Base-by-base conservation (phyloP, 768 basidiomycete species). In the Filobasidium floriforme region DNA sequence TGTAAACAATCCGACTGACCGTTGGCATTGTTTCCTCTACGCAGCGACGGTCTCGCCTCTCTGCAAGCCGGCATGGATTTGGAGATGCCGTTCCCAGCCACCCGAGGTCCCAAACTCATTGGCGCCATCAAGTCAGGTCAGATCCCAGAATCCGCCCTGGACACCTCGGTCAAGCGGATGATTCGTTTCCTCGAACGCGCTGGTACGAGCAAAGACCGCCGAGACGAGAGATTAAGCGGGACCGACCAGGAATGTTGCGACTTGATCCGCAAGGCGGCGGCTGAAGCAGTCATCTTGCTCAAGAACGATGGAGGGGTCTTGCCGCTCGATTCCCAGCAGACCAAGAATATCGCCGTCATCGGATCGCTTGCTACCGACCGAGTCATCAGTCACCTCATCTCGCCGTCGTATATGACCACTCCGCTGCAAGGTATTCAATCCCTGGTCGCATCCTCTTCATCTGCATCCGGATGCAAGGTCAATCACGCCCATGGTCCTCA, bases 231-330 rank as follows among this genome's bases (percentile, higher is more conserved):
- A 26, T 7, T 15, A 7, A 32, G 59, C 29, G 28, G 19, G 12
- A 37, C 11, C 10, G 28, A 41, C 41, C 19, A 24, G 18, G 59
- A 60, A 60, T 46, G 65, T 14, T 26, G 79, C 81, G 66, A 74
- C 86, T 3, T 88, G 61, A 82, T 84, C 61, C 79, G 88, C 51
- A 79, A 81, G 66, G 75, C 87, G 2, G 87, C 86, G 5, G 83
- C 82, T 1, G 84, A 86, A 46, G 82, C 84, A 0, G 85, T 88
- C 62, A 87, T 89, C 14, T 77, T 89, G 26, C 80, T 89, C 51
- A 86, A 86, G 78, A 89, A 89, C 73, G 77, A 83, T 24, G 74
- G 77, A 11, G 71, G 77, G 1, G 71, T 87, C n/a, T 79, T 89
- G 18, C 88, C 88, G 6, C 26, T 74, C 44, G 61, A 67, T n/a